Base-by-base conservation (phyloP, 768 basidiomycete genomes). In the Pisolithus microcarpus region DNA sequence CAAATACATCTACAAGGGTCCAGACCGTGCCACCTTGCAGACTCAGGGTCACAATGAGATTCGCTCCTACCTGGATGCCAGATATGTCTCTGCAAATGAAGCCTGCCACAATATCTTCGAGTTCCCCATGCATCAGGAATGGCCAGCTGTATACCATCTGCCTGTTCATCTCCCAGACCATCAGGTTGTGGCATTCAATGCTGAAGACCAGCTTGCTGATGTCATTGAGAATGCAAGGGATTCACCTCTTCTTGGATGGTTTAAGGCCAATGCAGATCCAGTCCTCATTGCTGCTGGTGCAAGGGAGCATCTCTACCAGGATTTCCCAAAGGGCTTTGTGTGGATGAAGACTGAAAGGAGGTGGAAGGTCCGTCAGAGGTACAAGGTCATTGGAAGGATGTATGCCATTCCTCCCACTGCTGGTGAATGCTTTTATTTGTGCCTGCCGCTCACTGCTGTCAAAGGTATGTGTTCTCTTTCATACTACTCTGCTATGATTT, bases 1-100 rank as follows among this genome's bases (percentile, higher is more conserved):
- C 52, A 58, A 58, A 40, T 58, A 56, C 23, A 58, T 77, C 18
- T 67, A 76, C 61, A 81, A 80, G 55, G 76, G 78, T 7, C 55
- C 54, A 51, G 75, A 80, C 55, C 56, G 62, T 8, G 64, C 66
- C 0, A 71, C 72, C 0, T 13, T 76, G 30, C 62, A 70, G 51
- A 46, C 73, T 28, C 40, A 38, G 5, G 38, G 52, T 7, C 21
- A 31, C 2, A 64, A 76, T 60, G 71, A 76, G 56, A 58, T 76
- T 38, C 54, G 61, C 40, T 21, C 26, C 1, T 74, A 64, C 42
- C 31, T 74, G 1, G 68, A 74, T 50, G 63, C 62, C 2, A 60
- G 69, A 1, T 80, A 77, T 53, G 56, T 76, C 43, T 57, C 61
- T 42, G 53, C 68, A 5, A 50, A 59, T 16, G 74, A 78, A 31